A percentile compares a stretch with the other conserved stretches of the same genome.
phyloP scores from a whole-genome alignment of 2,329 filamentous ascomycete genomes.

The Claviceps africana region DNA sequence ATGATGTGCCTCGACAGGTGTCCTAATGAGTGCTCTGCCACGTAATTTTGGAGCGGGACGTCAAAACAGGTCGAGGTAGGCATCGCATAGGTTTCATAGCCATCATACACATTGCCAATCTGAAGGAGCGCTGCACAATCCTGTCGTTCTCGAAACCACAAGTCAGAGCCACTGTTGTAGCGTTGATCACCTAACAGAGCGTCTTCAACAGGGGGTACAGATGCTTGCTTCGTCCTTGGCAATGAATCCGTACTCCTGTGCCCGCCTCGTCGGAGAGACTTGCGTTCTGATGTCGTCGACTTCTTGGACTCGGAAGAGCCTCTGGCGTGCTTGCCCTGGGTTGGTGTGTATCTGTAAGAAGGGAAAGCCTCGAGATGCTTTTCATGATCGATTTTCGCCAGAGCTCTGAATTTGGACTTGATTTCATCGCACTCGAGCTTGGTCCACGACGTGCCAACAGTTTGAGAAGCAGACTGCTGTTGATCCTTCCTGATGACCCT shows the following conservation, averaged over 20 bases:
- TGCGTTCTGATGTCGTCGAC: slow-evolving; percentile 12
- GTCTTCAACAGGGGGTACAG: neutral
- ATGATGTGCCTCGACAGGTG: neutral
- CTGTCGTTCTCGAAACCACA: neutral
- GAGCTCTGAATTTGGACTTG: slow-evolving; percentile 60
- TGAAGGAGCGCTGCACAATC: neutral
- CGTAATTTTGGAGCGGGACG: neutral
- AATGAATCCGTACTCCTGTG: neutral
- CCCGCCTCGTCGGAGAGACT: slow-evolving; percentile 29
- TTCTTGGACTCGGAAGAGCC: slow-evolving; percentile 2
- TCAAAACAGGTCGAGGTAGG: neutral
- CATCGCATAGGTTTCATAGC: neutral
- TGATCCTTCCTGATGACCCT: slow-evolving; percentile 80
- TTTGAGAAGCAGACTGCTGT: slow-evolving; percentile 79
- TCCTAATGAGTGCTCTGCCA: neutral
- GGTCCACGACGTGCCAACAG: slow-evolving; percentile 74
- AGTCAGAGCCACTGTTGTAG: neutral
- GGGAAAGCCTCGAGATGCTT: slow-evolving; percentile 81
- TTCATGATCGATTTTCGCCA: slow-evolving; percentile 65
- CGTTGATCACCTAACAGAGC: neutral
- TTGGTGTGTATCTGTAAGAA: slow-evolving; percentile 85
- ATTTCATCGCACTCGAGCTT: slow-evolving; percentile 60
- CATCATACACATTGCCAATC: neutral
- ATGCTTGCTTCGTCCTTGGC: neutral
- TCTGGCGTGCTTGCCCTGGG: slow-evolving; percentile 41